A percentile compares a stretch with the other conserved stretches of the same genome.
These are phyloP conservation scores for Bipolaris victoriae DNA, from an alignment of 2,329 filamentous ascomycete genomes.

Conservation along the genomic window DNA sequence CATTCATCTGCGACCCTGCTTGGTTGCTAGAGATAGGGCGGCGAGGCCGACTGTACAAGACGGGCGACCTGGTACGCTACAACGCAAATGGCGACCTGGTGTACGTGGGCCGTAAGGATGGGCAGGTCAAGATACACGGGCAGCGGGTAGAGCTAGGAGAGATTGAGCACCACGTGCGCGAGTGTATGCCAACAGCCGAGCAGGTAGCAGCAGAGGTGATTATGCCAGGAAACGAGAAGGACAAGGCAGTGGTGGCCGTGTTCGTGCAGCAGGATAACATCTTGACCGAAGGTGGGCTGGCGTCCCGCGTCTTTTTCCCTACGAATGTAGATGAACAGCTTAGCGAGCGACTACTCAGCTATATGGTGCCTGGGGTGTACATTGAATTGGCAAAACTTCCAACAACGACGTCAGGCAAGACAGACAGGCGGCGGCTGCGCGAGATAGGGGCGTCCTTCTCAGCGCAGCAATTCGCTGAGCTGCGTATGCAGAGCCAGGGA, in stretches of 20 bases:
- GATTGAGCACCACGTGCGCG: neutral
- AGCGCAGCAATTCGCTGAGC: conserved; percentile 1
- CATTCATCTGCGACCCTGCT: conserved; percentile 19
- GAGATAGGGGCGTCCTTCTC: conserved; percentile 4
- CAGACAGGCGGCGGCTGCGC: conserved; percentile 27
- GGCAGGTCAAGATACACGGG: conserved; percentile 33
- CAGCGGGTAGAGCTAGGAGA: conserved; percentile 36
- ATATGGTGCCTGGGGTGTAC: conserved; percentile 4
- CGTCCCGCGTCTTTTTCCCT: neutral
- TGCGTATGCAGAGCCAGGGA: neutral
- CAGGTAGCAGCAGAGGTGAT: neutral
- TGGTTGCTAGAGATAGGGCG: neutral
- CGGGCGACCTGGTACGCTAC: conserved; percentile 28
- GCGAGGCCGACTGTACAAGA: conserved; percentile 30
- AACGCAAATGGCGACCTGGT: conserved; percentile 19
- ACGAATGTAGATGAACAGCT: neutral
- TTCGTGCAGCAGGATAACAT: neutral
- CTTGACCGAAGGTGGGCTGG: neutral
- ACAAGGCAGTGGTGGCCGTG: neutral
- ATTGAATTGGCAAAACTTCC: conserved; percentile 31
- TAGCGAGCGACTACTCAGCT: neutral
- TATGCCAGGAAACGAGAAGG: neutral
- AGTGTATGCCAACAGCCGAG: neutral
- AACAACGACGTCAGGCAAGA: conserved; percentile 54
- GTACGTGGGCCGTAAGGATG: conserved; percentile 27